These are phyloP conservation scores for Pythium phragmiticola DNA, from an alignment of 352 stramenopile genomes.

Conservation along the genomic window DNA sequence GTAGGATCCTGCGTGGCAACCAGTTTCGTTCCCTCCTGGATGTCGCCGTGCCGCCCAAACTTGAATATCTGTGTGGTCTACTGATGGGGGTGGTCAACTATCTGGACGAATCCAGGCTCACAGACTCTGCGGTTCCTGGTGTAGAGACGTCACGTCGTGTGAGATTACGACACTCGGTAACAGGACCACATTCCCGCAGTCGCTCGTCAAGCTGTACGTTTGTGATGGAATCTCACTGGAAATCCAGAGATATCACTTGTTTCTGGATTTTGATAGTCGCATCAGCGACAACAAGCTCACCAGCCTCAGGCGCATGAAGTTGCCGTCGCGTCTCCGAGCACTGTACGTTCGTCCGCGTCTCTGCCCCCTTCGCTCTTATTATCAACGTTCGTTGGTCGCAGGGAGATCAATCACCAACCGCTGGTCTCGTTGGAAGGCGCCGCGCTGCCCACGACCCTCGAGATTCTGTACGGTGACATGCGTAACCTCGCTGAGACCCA, in stretches of 20 bases:
- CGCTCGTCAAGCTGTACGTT: constrained; percentile 23
- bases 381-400: not conserved
- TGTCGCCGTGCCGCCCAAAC: constrained; percentile 11
- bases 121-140: not conserved
- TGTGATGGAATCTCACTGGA: not conserved
- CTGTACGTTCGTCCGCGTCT: constrained; percentile 2
- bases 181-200: constrained; percentile 9
- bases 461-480: constrained; percentile 11
- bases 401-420: constrained; percentile 16
- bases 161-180: constrained; percentile 12
- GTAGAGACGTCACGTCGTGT: constrained; percentile 10
- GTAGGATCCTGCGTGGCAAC: constrained; percentile 17
- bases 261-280: constrained; percentile 3
- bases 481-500: not conserved
- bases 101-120: not conserved
- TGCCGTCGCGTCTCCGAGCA: constrained; percentile 7
- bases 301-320: not conserved
- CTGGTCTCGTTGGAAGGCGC: constrained; percentile 14
- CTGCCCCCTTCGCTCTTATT: not conserved
- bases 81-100: not conserved
- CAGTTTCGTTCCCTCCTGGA: constrained; percentile 8
- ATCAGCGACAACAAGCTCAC: constrained; percentile 13
- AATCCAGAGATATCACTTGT: not conserved
- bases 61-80: constrained; percentile 20
- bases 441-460: constrained; percentile 5